Conservation (phyloP, 179 eudicot species). For the Camellia oleifera region DNA sequence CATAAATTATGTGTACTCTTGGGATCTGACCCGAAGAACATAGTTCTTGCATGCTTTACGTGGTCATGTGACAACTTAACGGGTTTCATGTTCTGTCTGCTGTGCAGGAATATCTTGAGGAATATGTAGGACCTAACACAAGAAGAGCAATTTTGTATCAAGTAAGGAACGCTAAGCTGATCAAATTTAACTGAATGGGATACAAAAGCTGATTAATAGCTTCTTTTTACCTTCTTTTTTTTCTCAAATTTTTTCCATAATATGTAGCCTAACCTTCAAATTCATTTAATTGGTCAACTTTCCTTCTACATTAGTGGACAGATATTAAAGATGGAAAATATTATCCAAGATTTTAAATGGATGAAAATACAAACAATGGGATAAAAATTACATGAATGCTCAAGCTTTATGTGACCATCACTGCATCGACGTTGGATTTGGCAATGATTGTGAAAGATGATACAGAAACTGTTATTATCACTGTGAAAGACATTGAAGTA, state of each 20-base stretch:
- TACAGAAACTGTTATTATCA: background rate
- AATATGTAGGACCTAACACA: conserved; percentile 60
- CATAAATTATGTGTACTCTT: background rate
- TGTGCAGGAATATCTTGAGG: conserved; percentile 87
- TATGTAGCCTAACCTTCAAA: background rate
- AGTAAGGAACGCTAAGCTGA: conserved; percentile 45
- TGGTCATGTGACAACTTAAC: conserved; percentile 7
- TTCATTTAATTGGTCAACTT: conserved; percentile 9
- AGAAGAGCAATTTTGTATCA: conserved; percentile 74
- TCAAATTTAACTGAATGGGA: background rate
- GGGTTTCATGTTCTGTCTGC: background rate
- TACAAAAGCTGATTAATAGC: background rate
- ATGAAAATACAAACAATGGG: background rate
- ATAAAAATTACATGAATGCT: background rate
- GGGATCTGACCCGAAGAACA: background rate
- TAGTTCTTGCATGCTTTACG: background rate
- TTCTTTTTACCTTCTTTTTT: background rate
- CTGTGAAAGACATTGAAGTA: background rate
- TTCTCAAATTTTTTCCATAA: background rate
- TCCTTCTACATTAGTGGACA: background rate
- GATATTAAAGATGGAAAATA: background rate
- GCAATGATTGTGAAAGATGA: background rate
- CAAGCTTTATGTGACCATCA: background rate
- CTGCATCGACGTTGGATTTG: background rate
- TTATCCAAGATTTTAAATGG: background rate